Conservation (phyloP, 2,329 filamentous ascomycete species). For the Cytospora piceae region DNA sequence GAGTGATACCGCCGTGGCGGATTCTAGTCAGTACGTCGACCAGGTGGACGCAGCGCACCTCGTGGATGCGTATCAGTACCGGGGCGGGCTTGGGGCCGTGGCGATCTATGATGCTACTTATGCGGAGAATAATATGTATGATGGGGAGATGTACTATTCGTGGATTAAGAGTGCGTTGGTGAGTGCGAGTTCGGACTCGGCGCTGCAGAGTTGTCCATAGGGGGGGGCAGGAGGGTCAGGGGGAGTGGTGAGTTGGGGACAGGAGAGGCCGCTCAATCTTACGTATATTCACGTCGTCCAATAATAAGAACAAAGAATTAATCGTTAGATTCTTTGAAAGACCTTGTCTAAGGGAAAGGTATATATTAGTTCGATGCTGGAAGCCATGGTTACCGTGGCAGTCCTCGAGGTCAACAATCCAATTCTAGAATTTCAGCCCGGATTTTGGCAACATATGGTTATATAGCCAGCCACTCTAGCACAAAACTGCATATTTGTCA, state of each 20-base stretch:
- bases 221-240: not conserved
- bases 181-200: not conserved
- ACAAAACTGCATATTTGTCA: too few species aligned
- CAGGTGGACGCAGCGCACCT: slow-evolving; percentile 42
- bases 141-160: slow-evolving; percentile 1
- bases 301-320: too few species aligned
- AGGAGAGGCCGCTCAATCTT: not conserved
- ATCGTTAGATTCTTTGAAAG: too few species aligned
- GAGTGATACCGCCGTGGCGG: slow-evolving; percentile 34
- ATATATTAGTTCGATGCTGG: too few species aligned
- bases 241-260: not conserved
- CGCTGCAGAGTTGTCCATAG: slow-evolving; percentile 1
- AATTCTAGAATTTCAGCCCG: too few species aligned
- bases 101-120: slow-evolving; percentile 50
- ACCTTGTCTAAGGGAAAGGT: too few species aligned
- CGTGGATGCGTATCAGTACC: slow-evolving; percentile 44
- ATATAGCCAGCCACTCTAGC: too few species aligned
- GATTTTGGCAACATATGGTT: too few species aligned
- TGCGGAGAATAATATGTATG: slow-evolving; percentile 14
- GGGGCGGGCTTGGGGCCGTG: slow-evolving; percentile 49
- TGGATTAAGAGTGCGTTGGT: slow-evolving; percentile 9
- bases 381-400: too few species aligned
- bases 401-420: too few species aligned
- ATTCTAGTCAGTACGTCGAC: slow-evolving; percentile 41
- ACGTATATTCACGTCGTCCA: not conserved